A percentile compares a stretch with the other conserved stretches of the same genome.
Evolutionary conservation across 306 rosid genomes (phyloP).

Genomic region (Fagus crenata): DNA sequence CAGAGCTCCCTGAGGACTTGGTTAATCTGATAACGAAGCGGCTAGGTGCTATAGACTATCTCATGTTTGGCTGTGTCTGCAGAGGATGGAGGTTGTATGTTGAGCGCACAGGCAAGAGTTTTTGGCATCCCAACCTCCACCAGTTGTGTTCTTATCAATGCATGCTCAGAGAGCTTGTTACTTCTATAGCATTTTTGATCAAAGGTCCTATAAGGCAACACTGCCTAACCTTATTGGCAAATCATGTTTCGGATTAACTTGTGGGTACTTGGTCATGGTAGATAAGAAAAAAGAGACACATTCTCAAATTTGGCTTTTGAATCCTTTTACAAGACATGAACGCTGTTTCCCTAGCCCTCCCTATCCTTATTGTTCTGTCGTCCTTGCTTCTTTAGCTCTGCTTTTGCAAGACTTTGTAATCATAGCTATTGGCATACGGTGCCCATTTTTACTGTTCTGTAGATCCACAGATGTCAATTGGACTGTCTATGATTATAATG

Average conservation of each 20-base stretch:
- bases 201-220: background rate
- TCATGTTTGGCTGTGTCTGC: background rate
- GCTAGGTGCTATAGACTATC: background rate
- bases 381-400: background rate
- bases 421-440: background rate
- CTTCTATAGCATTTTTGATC: background rate
- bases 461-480: background rate
- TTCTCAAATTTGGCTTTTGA: background rate
- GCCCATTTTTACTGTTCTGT: background rate
- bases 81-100: background rate
- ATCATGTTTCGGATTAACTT: background rate
- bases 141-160: background rate
- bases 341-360: background rate
- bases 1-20: background rate
- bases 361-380: background rate
- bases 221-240: background rate
- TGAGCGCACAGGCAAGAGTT: background rate
- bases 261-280: background rate
- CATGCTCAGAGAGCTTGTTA: background rate
- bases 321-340: background rate
- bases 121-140: background rate
- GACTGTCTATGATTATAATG: background rate
- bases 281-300: background rate
- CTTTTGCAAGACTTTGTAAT: background rate
- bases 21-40: background rate